Percentiles rank a stretch among this genome's conserved stretches.
Conservation (phyloP, 2,329 filamentous ascomycete species). For the Colletotrichum destructivum region DNA sequence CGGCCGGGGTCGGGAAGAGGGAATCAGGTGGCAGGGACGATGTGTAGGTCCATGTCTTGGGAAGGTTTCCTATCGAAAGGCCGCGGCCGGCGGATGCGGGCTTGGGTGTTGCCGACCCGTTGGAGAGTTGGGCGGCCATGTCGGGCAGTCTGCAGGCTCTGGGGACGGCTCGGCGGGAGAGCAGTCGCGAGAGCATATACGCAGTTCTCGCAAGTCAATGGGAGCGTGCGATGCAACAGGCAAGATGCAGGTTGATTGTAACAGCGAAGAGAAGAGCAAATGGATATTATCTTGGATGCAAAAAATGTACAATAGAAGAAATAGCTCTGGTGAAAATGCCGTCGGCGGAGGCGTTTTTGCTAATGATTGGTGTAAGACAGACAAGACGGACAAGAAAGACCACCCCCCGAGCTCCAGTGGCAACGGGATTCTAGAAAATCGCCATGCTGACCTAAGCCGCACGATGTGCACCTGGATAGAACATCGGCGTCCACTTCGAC, state of each 20-base stretch:
- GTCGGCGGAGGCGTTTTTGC: constrained; percentile 21
- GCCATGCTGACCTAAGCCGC: constrained; percentile 39
- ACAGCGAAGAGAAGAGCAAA: neutral
- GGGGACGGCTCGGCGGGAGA: constrained; percentile 50
- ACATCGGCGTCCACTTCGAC: constrained; percentile 23
- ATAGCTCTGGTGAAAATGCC: neutral
- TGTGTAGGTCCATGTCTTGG: constrained; percentile 77
- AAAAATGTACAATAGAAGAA: neutral
- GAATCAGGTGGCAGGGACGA: constrained; percentile 82
- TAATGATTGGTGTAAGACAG: constrained; percentile 33
- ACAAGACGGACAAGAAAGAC: neutral
- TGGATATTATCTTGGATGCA: constrained; percentile 24
- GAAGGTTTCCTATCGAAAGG: constrained; percentile 67
- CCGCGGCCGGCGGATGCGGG: constrained; percentile 40
- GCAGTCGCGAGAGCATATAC: constrained; percentile 53
- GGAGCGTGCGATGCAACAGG: neutral
- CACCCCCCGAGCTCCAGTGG: constrained; percentile 27
- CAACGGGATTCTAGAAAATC: constrained; percentile 9
- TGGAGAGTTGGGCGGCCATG: constrained; percentile 54
- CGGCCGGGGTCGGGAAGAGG: constrained; percentile 83
- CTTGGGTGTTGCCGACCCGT: constrained; percentile 43
- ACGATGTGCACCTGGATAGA: constrained; percentile 34
- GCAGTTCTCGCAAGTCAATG: constrained; percentile 22
- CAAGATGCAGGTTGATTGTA: neutral
- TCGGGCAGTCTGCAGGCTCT: constrained; percentile 45